phyloP scores from a whole-genome alignment of 148 eudicot species.

The Rhododendron griersonianum region DNA sequence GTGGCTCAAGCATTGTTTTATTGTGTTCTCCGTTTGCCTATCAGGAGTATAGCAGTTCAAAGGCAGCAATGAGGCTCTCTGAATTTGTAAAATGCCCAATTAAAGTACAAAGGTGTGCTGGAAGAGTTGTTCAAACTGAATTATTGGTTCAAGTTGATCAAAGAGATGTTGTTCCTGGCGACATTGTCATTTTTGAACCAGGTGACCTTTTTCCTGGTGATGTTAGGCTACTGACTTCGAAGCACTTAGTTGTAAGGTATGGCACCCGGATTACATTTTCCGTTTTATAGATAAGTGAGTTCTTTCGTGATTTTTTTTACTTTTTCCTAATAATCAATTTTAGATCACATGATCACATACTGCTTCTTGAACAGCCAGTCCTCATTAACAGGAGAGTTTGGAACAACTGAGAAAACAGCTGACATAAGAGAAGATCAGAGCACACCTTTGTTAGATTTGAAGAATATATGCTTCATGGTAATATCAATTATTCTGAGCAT shows the following conservation, averaged over 20 bases:
- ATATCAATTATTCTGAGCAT: neutral
- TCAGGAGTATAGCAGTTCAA: constrained; percentile 48
- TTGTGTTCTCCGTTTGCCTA: neutral
- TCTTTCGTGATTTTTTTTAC: constrained; percentile 1
- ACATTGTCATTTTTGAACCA: constrained; percentile 41
- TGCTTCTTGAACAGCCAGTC: constrained; percentile 48
- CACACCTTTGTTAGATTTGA: constrained; percentile 47
- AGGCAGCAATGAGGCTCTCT: constrained; percentile 52
- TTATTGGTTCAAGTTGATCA: constrained; percentile 45
- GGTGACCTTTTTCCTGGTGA: constrained; percentile 59
- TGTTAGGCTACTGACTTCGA: constrained; percentile 43
- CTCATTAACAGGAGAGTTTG: constrained; percentile 52
- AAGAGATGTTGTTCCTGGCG: constrained; percentile 45
- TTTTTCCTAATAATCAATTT: constrained; percentile 14
- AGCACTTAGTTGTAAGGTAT: constrained; percentile 45
- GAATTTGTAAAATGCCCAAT: constrained; percentile 43
- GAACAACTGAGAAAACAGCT: constrained; percentile 44
- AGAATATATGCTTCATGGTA: constrained; percentile 55
- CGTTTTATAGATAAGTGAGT: constrained; percentile 1
- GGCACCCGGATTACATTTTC: constrained; percentile 1
- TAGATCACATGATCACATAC: constrained; percentile 13
- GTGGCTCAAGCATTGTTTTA: neutral
- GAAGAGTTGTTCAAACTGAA: constrained; percentile 39
- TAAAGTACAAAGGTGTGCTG: constrained; percentile 51
- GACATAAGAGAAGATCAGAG: constrained; percentile 36